Evolutionary conservation across 2,329 filamentous ascomycete genomes (phyloP), one percentile per base, ranked within the genome.

Genomic region (Exserohilum turcica): DNA sequence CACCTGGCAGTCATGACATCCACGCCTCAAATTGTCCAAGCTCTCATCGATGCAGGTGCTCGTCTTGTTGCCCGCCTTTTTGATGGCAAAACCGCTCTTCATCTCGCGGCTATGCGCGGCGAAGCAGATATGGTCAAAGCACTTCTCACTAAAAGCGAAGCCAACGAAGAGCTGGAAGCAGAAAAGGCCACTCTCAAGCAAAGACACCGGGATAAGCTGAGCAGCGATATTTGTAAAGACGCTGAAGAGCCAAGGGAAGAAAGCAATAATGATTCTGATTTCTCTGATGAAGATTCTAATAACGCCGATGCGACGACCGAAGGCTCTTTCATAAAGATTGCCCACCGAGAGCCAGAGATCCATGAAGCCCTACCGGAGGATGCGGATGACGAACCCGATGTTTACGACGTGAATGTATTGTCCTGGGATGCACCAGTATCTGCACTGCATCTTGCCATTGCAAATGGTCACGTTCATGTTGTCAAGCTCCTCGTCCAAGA

Each of bases 61-160:
- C 84, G 90, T 13, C 76, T 96, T 19, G 84, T 91, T 19, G 82
- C 90, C 43, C 84, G 91, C 43, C 72, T 95, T 33, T 89, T 88
- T 0, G 91, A 94, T 71, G 91, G 91, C 3, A 84, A 85, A 60
- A 95, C 90, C 2, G 88, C 91, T 7, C 79, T 96, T n/a, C 91
- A 96, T 72, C 78, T 95, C 27, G 91, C 91, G 15, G 89, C 90
- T 15, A 82, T 85, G 38, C 82, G 87, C 18, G 91, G 91, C 0
- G 77, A 85, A 58, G 68, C 77, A 1, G 84, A 87, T 15, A 92
- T 94, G 57, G 81, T 94, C 59, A 86, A 82, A 56, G 84, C 86
- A 6, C 77, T 96, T 10, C 82, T 96, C 68, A 80, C 85, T 29
- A 91, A 86, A 76, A 94, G 90, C 65, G 82, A 84, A 51, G 80